Base-by-base conservation (phyloP, 495 filamentous ascomycete genomes). In the Aspergillus baeticus region DNA sequence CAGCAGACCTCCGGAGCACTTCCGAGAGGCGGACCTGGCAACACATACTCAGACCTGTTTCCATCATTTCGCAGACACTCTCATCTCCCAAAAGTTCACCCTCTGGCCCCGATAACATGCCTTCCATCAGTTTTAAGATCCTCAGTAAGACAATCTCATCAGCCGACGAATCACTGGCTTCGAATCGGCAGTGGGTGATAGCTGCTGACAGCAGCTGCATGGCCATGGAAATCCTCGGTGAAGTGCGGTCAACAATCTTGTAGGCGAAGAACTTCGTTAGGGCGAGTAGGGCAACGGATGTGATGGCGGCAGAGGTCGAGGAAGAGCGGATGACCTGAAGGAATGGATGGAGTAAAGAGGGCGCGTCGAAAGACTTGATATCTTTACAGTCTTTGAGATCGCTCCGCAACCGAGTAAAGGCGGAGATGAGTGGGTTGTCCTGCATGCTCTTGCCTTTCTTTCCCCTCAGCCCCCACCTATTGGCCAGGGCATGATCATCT, bases 31-130 rank as follows among this genome's bases (percentile, higher is more conserved):
- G 84, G 52, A 86, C 84, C 72, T 97, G 91, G 54, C 92, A 97
- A 73, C 94, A 99, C 83, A 99, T 98, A 68, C 92, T 96, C 58
- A 99, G 70, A 4, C 92, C 95, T 5, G 90, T 92, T 70, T 96
- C 94, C 94, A 99, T 98, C 94, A 99, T 98, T 66, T 96, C 90
- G 65, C 94, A 99, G 10, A 99, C 90, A 66, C 92, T 97, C 74
- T 96, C 92, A 63, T 99, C 94, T 31, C 93, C 92, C 3, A 96
- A 81, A 2, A 98, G 78, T 54, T 92, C 88, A 13, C 95, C 94
- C 26, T 93, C 91, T 0, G 94, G 91, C 1, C 95, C 90, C 46
- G 90, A 91, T 48, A 99, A 81, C 87, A 98, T 96, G 62, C 89
- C 86, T 70, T 99, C 94, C 94, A 99, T 98, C 58, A 99, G 80